phyloP scores from a whole-genome alignment of 148 eudicot genomes.

The Fagopyrum tataricum region DNA sequence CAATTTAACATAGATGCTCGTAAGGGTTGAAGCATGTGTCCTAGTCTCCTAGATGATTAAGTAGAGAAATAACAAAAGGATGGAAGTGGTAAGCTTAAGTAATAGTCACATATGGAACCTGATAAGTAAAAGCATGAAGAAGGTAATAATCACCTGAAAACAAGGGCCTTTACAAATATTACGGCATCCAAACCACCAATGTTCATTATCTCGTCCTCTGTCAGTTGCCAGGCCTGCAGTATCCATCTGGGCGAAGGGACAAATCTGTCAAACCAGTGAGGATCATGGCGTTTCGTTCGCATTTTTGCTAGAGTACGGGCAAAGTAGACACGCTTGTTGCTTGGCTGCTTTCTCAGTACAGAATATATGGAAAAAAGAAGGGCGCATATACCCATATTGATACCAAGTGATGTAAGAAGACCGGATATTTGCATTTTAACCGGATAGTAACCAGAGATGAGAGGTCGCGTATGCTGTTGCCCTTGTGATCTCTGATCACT shows the following conservation, averaged over 20 bases:
- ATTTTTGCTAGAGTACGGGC: constrained; percentile 60
- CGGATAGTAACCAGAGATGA: neutral
- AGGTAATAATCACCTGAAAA: constrained; percentile 49
- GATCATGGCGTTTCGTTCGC: constrained; percentile 32
- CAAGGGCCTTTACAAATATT: constrained; percentile 57
- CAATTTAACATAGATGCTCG: neutral
- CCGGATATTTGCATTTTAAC: constrained; percentile 61
- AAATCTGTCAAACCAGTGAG: constrained; percentile 58
- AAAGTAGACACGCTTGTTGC: constrained; percentile 69
- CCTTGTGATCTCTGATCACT: neutral
- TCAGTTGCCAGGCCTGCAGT: constrained; percentile 71
- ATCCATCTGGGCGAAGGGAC: constrained; percentile 95
- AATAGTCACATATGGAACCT: neutral
- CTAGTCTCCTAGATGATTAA: neutral
- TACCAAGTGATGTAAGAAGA: constrained; percentile 87
- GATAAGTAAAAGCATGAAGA: neutral
- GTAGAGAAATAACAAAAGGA: neutral
- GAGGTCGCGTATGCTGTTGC: neutral
- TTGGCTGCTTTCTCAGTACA: constrained; percentile 81
- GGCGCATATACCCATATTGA: constrained; percentile 58
- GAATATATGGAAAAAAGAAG: constrained; percentile 75
- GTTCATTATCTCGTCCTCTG: constrained; percentile 66
- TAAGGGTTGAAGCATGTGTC: neutral
- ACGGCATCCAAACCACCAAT: constrained; percentile 85
- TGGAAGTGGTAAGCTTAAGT: neutral